These are phyloP conservation scores for Brassica cretica DNA, from an alignment of 345 rosid genomes.

Conservation along the genomic window DNA sequence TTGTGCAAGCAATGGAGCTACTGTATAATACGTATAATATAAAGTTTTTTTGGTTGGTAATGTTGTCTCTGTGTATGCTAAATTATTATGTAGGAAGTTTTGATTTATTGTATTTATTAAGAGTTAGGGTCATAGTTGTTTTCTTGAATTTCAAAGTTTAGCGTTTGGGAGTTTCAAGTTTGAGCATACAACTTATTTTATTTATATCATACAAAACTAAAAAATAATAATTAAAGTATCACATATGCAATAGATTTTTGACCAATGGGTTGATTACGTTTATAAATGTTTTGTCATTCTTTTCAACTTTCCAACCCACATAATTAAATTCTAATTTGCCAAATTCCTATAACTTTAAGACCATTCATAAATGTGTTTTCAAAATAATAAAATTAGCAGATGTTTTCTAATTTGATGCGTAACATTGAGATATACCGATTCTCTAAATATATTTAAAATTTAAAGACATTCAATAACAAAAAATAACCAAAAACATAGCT, in stretches of 20 bases:
- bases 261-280: neutral
- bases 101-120: slow-evolving; percentile 14
- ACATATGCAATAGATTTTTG: no score
- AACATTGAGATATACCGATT: no score
- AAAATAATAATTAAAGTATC: no score
- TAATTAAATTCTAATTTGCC: neutral
- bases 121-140: slow-evolving; percentile 14
- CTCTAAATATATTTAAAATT: no score
- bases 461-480: no score
- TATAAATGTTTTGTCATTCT: no score
- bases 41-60: neutral
- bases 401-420: no score
- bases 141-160: neutral
- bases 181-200: neutral
- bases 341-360: neutral
- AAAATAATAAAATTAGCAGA: no score
- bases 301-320: neutral
- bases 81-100: slow-evolving; percentile 13
- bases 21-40: slow-evolving; percentile 30
- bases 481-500: no score
- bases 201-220: no score
- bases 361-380: neutral
- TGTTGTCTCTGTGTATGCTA: neutral
- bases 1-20: slow-evolving; percentile 96
- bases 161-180: neutral